phyloP scores from a whole-genome alignment of 768 basidiomycete genomes.

The Mycena indigotica region DNA sequence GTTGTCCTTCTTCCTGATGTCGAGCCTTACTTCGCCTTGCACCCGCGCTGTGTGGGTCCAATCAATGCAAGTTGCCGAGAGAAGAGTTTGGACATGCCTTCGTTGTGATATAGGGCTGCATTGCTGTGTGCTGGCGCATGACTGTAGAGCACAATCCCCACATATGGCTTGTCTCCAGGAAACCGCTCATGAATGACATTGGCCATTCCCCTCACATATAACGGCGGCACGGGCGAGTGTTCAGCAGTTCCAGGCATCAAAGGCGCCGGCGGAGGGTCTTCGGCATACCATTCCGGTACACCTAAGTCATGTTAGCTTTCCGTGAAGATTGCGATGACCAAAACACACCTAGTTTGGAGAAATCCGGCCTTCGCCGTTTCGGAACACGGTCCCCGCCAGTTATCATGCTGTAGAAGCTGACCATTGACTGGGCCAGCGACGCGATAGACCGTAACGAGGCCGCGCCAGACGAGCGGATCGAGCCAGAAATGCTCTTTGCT shows the following conservation, averaged over 20 bases:
- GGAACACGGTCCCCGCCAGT: slow-evolving; percentile 12
- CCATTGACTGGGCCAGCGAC: slow-evolving; percentile 16
- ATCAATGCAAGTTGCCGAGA: background rate
- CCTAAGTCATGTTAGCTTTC: background rate
- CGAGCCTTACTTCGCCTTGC: slow-evolving; percentile 7
- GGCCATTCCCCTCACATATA: background rate
- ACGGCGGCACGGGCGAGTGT: background rate
- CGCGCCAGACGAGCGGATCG: slow-evolving; percentile 13
- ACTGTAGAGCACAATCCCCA: slow-evolving; percentile 12
- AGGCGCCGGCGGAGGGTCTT: slow-evolving; percentile 7
- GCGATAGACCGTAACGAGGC: slow-evolving; percentile 3
- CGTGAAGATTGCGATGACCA: too few species aligned
- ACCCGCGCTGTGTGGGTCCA: background rate
- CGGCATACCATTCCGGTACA: slow-evolving; percentile 12
- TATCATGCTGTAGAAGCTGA: slow-evolving; percentile 17
- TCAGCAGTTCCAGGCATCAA: slow-evolving; percentile 12
- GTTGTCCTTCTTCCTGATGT: background rate
- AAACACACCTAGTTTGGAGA: slow-evolving; percentile 8
- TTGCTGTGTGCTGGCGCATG: slow-evolving; percentile 2
- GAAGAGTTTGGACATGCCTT: background rate
- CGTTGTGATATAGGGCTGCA: slow-evolving; percentile 9
- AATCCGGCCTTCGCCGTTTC: slow-evolving; percentile 12
- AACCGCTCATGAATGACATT: slow-evolving; percentile 6
- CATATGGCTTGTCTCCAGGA: slow-evolving; percentile 6
- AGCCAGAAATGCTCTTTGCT: background rate